These are phyloP conservation scores for Actinomucor elegans DNA, from an alignment of 371 early-diverging fungal species.

Conservation along the genomic window DNA sequence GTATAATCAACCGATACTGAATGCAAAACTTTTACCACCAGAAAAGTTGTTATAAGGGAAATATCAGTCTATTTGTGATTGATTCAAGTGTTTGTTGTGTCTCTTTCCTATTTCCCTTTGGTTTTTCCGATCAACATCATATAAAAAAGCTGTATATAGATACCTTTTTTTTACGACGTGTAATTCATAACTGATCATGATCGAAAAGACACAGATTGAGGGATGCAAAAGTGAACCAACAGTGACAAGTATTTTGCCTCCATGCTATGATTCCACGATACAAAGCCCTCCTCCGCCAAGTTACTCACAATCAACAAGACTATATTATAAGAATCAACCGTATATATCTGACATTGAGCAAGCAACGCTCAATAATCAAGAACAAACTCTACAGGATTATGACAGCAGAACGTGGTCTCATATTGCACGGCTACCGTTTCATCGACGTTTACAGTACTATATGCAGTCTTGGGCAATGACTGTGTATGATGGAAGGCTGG, in stretches of 20 bases:
- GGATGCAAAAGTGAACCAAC: no score
- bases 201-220: not conserved
- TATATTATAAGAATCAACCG: conserved; percentile 9
- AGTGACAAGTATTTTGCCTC: no score
- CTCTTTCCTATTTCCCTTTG: no score
- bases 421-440: not conserved
- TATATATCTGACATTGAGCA: conserved; percentile 4
- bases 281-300: conserved; percentile 4
- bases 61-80: no score
- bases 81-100: no score
- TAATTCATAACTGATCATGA: no score
- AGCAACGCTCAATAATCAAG: not conserved
- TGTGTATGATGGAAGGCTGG: not conserved
- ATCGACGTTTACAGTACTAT: not conserved
- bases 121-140: no score
- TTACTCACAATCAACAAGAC: conserved; percentile 2
- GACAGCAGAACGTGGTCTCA: not conserved
- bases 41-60: no score
- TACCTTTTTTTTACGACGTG: no score
- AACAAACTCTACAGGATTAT: not conserved
- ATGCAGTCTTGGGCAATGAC: conserved; percentile 6
- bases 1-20: no score
- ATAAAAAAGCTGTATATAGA: no score
- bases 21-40: no score
- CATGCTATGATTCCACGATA: not conserved